Base-by-base conservation (phyloP, 2,329 filamentous ascomycete species). In the Sarocladium brachiariae region DNA sequence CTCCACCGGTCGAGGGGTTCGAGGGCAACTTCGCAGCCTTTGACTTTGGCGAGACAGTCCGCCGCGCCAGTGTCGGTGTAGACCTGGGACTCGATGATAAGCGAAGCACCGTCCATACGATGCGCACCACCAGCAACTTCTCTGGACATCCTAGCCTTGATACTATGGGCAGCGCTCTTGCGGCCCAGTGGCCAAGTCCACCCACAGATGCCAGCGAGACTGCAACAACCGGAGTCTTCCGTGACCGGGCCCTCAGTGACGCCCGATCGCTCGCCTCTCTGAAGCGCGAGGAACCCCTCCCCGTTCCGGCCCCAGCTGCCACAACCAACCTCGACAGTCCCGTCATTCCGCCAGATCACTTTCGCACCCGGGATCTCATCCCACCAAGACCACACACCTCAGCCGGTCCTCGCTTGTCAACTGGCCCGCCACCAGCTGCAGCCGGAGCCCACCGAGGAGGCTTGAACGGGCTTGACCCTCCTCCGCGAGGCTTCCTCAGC, bases 1-100 rank as follows among this genome's bases (percentile, higher is more conserved):
- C 57, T 31, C 59, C 56, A 0, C 59, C 60, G 50, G 54, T 55
- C 8, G 67, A 69, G 33, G 66, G 67, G 4, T 61, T 70, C 30
- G 57, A 63, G 1, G 67, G 67, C 16, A 70, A 69, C 50, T 69
- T 70, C 56, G 51, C 64, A 0, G 67, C 58, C 1, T 70, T 70
- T 39, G 64, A 70, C 53, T 70, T 70, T 58, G 67, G 67, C 13
- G 64, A 64, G 2, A 37, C 41, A n/a, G 39, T 49, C 19, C 30
- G 46, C 18, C 43, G 43, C 9, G 46, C 30, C 18, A 49, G 46
- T 19, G 14, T 49, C 16, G 33, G 33, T 21, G 25, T 31, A 31
- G 7, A 8, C 30, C n/a, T 25, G n/a, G 13, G 16, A 4, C 14
- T n/a, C 21, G 46, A 35, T 18, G 46, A 49, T 19, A 49, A 49